phyloP scores from a whole-genome alignment of 2,329 filamentous ascomycete genomes.

The Macroventuria anomochaeta region DNA sequence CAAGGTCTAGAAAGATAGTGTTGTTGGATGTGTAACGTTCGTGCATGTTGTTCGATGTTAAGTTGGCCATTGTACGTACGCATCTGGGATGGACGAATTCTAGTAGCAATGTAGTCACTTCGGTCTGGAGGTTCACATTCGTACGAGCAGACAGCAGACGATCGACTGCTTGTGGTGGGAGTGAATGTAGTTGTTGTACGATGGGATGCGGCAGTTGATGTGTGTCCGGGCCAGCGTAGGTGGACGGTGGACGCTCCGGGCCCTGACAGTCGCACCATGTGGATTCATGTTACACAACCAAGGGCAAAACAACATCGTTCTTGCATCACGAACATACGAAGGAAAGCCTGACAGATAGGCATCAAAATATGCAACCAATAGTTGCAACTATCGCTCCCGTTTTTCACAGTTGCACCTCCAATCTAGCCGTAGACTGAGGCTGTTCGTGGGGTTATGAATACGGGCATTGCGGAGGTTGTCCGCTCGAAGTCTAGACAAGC shows the following conservation, averaged over 20 bases:
- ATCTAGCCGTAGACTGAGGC: too few relatives aligned
- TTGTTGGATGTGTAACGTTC: too few relatives aligned
- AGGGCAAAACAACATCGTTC: too few relatives aligned
- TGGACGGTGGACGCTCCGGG: background rate
- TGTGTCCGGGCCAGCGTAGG: background rate
- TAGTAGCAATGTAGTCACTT: background rate
- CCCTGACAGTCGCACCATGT: too few relatives aligned
- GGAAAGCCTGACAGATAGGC: too few relatives aligned
- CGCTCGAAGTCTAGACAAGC: background rate
- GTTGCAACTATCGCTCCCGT: too few relatives aligned
- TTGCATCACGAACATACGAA: too few relatives aligned
- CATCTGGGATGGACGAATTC: background rate
- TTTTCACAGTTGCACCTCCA: too few relatives aligned
- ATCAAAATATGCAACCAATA: too few relatives aligned
- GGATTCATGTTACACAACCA: too few relatives aligned
- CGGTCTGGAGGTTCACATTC: background rate
- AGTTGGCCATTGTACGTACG: background rate
- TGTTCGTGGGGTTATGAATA: too few relatives aligned
- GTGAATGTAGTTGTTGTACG: conserved; percentile 1
- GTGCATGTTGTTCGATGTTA: too few relatives aligned
- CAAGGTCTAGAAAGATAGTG: background rate
- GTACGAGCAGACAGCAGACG: background rate
- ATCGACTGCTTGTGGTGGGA: background rate
- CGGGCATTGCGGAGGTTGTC: background rate
- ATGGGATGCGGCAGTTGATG: background rate